Conservation (phyloP, 495 filamentous ascomycete genomes). For the Glutinoglossum americanum region DNA sequence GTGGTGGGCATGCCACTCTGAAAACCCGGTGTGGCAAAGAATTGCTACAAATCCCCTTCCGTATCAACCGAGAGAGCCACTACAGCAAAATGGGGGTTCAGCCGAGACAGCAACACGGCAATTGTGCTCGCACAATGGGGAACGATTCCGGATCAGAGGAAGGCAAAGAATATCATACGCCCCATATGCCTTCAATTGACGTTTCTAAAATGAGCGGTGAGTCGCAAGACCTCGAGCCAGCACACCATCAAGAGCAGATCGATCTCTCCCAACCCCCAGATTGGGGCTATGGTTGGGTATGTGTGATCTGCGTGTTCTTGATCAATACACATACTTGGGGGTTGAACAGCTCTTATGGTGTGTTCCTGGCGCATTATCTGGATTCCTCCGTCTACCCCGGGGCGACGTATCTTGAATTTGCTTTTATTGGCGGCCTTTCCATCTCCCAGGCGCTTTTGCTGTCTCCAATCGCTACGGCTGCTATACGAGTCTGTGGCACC, state of each 20-base stretch:
- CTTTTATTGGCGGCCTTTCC: constrained; percentile 30
- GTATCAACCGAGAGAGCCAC: neutral
- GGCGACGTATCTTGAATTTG: constrained; percentile 24
- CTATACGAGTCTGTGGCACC: constrained; percentile 18
- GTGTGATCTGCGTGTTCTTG: constrained; percentile 15
- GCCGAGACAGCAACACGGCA: neutral
- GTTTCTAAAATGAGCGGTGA: neutral
- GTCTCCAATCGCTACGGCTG: constrained; percentile 24
- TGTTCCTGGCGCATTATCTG: constrained; percentile 32
- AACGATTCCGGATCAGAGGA: neutral
- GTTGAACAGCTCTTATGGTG: constrained; percentile 19
- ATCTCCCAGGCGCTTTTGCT: constrained; percentile 26
- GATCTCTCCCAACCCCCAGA: constrained; percentile 16
- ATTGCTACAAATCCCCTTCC: neutral
- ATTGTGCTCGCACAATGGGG: neutral
- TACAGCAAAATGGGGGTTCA: neutral
- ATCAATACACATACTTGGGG: constrained; percentile 27
- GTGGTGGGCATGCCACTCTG: too few species aligned
- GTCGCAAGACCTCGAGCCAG: neutral
- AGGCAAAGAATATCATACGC: neutral
- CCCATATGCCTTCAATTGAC: neutral
- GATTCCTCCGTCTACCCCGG: constrained; percentile 20
- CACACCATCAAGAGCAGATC: neutral
- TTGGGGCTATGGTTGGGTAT: constrained; percentile 30
- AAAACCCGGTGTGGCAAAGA: neutral